These are phyloP conservation scores for Blumeria graminis DNA, from an alignment of 2,329 filamentous ascomycete genomes.

Conservation along the genomic window DNA sequence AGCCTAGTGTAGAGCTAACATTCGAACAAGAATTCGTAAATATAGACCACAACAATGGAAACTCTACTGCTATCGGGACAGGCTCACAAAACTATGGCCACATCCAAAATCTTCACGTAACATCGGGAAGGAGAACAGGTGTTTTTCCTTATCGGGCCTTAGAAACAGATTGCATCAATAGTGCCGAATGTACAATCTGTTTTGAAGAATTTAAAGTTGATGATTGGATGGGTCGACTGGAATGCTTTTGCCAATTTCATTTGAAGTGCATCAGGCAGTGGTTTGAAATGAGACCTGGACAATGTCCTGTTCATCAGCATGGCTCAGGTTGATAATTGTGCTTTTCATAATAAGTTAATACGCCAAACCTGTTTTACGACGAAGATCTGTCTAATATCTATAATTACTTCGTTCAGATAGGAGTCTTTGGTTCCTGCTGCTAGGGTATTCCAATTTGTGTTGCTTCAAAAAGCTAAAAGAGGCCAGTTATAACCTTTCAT, in stretches of 20 bases:
- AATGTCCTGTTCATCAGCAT: conserved; percentile 42
- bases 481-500: no score
- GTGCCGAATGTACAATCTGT: conserved; percentile 43
- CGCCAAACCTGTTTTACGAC: no score
- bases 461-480: no score
- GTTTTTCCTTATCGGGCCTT: conserved; percentile 41
- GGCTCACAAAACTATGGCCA: background rate
- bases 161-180: conserved; percentile 44
- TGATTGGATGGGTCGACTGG: conserved; percentile 36
- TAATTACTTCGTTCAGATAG: no score
- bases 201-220: conserved; percentile 40
- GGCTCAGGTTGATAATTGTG: conserved; percentile 4
- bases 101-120: background rate
- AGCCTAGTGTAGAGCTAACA: background rate
- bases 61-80: background rate
- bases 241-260: conserved; percentile 43
- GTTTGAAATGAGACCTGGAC: conserved; percentile 36
- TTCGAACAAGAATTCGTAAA: background rate
- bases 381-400: no score
- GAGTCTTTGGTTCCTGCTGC: no score
- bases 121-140: conserved; percentile 24
- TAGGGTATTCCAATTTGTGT: no score
- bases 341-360: background rate
- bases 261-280: conserved; percentile 33
- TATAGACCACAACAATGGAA: background rate